Conservation (phyloP, 805 yeast species). For the Teunomyces stri region DNA sequence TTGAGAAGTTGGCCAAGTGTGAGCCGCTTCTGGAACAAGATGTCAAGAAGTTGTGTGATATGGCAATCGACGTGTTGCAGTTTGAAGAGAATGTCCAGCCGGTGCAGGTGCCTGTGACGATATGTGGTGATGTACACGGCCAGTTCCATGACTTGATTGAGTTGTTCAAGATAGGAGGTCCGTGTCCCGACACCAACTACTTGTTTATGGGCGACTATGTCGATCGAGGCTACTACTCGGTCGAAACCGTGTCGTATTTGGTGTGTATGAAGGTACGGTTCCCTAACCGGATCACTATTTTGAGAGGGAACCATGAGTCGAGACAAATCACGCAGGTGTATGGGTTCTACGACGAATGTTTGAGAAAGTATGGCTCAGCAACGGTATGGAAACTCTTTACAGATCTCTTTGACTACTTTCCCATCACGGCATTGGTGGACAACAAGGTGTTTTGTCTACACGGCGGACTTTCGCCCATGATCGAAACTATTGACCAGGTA, state of each 20-base stretch:
- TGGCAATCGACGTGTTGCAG: slow-evolving; percentile 89
- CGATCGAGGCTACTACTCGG: slow-evolving; percentile 87
- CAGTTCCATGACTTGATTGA: slow-evolving; percentile 95
- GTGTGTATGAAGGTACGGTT: slow-evolving; percentile 91
- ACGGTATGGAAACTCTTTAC: slow-evolving; percentile 92
- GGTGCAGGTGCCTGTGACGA: slow-evolving; percentile 91
- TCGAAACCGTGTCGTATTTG: slow-evolving; percentile 84
- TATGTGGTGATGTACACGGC: slow-evolving; percentile 96
- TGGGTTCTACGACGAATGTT: slow-evolving; percentile 93
- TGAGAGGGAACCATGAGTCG: slow-evolving; percentile 93
- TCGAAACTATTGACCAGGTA: slow-evolving; percentile 89
- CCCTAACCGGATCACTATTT: slow-evolving; percentile 86
- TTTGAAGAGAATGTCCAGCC: slow-evolving; percentile 95
- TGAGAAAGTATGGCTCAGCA: slow-evolving; percentile 89
- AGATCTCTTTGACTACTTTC: slow-evolving; percentile 88
- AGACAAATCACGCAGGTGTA: slow-evolving; percentile 96
- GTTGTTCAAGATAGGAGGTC: slow-evolving; percentile 80
- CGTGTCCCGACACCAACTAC: slow-evolving; percentile 50
- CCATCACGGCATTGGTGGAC: slow-evolving; percentile 90
- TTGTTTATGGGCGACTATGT: slow-evolving; percentile 68
- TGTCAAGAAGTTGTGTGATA: slow-evolving; percentile 75
- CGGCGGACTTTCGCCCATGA: slow-evolving; percentile 94
- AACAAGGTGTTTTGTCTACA: slow-evolving; percentile 88
- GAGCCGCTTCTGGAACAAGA: slow-evolving; percentile 79
- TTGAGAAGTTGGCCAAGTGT: slow-evolving; percentile 73